phyloP scores from a whole-genome alignment of 306 rosid genomes.

The Lotus japonicus region DNA sequence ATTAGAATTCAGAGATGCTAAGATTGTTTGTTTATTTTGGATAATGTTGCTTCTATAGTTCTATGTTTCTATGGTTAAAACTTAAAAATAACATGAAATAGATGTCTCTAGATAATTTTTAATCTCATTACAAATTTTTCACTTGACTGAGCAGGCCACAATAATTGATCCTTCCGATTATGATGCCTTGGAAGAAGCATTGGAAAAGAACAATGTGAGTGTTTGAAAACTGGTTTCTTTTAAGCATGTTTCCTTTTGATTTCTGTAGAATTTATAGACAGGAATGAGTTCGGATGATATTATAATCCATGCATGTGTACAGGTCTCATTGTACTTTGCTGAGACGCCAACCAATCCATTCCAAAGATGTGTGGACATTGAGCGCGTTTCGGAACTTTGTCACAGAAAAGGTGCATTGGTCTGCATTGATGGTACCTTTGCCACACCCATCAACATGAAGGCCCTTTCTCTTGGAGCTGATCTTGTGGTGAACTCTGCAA shows the following conservation, averaged over 20 bases:
- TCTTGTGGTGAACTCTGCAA: constrained; percentile 74
- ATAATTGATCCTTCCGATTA: constrained; percentile 82
- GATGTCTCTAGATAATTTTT: too few relatives aligned
- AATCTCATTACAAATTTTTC: not conserved
- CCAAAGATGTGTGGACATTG: constrained; percentile 80
- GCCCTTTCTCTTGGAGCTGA: constrained; percentile 87
- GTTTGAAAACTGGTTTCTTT: not conserved
- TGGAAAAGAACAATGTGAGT: constrained; percentile 63
- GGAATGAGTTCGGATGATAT: not conserved
- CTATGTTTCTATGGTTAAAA: too few relatives aligned
- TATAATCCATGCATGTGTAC: constrained; percentile 4
- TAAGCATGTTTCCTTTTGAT: not conserved
- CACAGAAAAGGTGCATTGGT: constrained; percentile 74
- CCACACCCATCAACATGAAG: constrained; percentile 82
- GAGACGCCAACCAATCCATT: constrained; percentile 94
- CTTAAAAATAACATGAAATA: too few relatives aligned
- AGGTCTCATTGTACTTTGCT: constrained; percentile 83
- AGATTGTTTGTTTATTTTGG: too few relatives aligned
- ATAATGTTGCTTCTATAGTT: too few relatives aligned
- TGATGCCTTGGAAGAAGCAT: constrained; percentile 55
- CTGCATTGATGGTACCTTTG: constrained; percentile 89
- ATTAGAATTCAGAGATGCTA: too few relatives aligned
- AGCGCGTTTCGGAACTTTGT: constrained; percentile 76
- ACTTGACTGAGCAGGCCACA: constrained; percentile 47
- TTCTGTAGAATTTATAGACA: not conserved